Percentiles rank a stretch among this genome's conserved stretches.
These are phyloP conservation scores for Podila clonocystis DNA, from an alignment of 192 early-diverging fungal genomes.

Conservation along the genomic window DNA sequence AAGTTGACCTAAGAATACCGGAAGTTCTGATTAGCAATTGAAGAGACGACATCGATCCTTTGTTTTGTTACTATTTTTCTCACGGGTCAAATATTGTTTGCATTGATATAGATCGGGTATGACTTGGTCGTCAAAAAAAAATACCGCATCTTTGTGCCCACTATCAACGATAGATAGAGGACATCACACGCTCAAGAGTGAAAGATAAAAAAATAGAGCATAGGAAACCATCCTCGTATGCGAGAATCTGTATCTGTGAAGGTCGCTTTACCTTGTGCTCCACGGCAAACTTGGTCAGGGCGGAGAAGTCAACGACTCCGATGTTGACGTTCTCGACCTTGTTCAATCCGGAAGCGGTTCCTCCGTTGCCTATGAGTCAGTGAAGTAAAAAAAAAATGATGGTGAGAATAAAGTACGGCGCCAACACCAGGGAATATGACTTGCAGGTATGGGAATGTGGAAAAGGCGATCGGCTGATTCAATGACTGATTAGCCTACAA, in stretches of 20 bases:
- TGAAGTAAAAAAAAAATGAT: background rate
- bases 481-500: background rate
- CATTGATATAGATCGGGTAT: too few species aligned
- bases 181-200: background rate
- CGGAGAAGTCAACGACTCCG: slow-evolving; percentile 75
- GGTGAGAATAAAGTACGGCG: background rate
- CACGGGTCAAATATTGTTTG: too few species aligned
- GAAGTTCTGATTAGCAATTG: background rate
- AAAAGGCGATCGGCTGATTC: background rate
- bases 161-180: background rate
- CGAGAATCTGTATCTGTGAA: too few species aligned
- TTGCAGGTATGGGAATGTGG: too few species aligned
- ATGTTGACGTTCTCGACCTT: slow-evolving; percentile 89
- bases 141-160: too few species aligned
- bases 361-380: slow-evolving; percentile 86
- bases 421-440: too few species aligned
- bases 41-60: background rate
- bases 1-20: slow-evolving; percentile 68
- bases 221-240: too few species aligned
- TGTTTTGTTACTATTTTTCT: too few species aligned
- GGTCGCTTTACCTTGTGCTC: slow-evolving; percentile 70
- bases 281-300: slow-evolving; percentile 81
- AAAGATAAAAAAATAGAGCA: background rate
- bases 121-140: too few species aligned
- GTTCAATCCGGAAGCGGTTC: slow-evolving; percentile 74